Percentiles rank a stretch among this genome's conserved stretches.
Conservation (phyloP, 192 early-diverging fungal genomes). For the Backusella westeae region DNA sequence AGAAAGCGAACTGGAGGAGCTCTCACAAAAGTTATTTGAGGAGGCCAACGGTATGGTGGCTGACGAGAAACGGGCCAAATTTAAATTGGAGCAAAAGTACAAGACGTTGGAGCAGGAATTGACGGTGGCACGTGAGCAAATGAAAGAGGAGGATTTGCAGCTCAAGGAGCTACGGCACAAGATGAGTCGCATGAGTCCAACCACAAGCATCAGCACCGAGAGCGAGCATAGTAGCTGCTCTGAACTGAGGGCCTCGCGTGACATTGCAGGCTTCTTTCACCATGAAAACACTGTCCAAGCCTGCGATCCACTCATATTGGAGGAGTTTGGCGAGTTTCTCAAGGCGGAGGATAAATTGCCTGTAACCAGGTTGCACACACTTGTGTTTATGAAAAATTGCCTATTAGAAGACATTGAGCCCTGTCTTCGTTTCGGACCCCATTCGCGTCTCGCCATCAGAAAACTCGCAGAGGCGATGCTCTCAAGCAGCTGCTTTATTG, state of each 20-base stretch:
- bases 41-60: constrained; percentile 94
- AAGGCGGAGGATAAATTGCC: constrained; percentile 60
- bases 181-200: constrained; percentile 60
- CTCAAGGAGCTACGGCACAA: constrained; percentile 78
- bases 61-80: constrained; percentile 60
- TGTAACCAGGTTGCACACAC: constrained; percentile 68
- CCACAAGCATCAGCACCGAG: background rate
- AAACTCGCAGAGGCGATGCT: constrained; percentile 87
- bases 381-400: constrained; percentile 84
- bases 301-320: constrained; percentile 52
- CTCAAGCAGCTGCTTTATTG: constrained; percentile 82
- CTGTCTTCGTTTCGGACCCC: constrained; percentile 89
- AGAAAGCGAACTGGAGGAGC: constrained; percentile 90
- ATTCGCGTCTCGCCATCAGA: constrained; percentile 79
- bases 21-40: constrained; percentile 86
- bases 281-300: too few species aligned
- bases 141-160: constrained; percentile 77
- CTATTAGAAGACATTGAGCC: constrained; percentile 89
- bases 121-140: constrained; percentile 53
- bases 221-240: constrained; percentile 60
- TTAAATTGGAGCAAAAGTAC: constrained; percentile 47
- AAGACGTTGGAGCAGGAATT: constrained; percentile 62
- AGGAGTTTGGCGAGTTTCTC: constrained; percentile 89
- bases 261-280: background rate
- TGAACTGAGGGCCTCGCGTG: constrained; percentile 34